Percentiles rank a stretch among this genome's conserved stretches.
These are phyloP conservation scores for Cotoneaster glaucophyllus DNA, from an alignment of 306 rosid species.

Conservation along the genomic window DNA sequence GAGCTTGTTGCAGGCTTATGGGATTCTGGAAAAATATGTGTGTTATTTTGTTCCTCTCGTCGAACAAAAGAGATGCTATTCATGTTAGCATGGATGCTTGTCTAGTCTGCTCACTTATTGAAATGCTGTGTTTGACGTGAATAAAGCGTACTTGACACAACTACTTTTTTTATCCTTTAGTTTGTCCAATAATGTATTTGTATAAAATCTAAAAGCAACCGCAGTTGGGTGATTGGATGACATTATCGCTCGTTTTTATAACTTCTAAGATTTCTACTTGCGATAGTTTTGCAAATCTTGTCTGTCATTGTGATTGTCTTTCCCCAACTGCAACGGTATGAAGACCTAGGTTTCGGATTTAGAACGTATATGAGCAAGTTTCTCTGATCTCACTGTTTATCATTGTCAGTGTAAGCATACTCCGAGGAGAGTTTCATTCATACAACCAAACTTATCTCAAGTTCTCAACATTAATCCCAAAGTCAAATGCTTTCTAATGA, in stretches of 20 bases:
- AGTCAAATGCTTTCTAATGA: not conserved
- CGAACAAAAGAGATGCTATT: conserved; percentile 13
- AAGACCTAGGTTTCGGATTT: not conserved
- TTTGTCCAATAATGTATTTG: conserved; percentile 13
- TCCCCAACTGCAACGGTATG: not conserved
- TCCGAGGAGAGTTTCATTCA: too few species aligned
- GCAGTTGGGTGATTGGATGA: conserved; percentile 18
- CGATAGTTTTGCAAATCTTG: not conserved
- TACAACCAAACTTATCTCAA: too few species aligned
- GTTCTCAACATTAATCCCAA: not conserved
- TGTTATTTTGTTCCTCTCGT: conserved; percentile 7
- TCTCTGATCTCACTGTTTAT: not conserved
- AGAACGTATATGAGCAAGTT: not conserved
- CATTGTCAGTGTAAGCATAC: too few species aligned
- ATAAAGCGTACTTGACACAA: conserved; percentile 15
- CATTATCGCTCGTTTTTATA: not conserved
- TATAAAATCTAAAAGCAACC: conserved; percentile 25
- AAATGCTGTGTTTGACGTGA: conserved; percentile 28
- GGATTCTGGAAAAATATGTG: conserved; percentile 15
- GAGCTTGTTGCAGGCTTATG: conserved; percentile 36
- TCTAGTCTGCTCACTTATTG: conserved; percentile 10
- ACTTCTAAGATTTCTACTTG: not conserved
- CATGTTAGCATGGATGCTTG: conserved; percentile 18
- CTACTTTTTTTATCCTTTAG: not conserved
- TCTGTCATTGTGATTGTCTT: not conserved